phyloP scores from a whole-genome alignment of 2,329 filamentous ascomycete species.

The Didymella arachidicola region DNA sequence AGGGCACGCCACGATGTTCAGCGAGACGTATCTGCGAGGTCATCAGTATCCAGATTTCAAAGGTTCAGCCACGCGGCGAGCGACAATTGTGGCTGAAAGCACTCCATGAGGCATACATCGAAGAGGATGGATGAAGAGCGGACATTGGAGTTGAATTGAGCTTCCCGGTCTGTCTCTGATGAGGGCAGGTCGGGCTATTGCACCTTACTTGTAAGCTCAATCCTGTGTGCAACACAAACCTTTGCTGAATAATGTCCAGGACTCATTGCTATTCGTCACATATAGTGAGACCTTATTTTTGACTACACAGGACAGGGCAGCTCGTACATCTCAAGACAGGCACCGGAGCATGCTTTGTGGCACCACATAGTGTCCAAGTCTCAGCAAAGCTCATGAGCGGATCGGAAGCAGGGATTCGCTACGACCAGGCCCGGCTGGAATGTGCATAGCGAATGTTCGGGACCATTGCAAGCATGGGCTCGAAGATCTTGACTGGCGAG shows the following conservation, averaged over 20 bases:
- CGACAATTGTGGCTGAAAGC: neutral
- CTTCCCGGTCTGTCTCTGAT: constrained; percentile 25
- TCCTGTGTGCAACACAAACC: neutral
- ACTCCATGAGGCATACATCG: neutral
- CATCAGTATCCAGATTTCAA: neutral
- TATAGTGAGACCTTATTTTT: neutral
- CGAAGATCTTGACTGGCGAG: neutral
- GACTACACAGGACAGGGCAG: neutral
- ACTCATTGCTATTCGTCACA: neutral
- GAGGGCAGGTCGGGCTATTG: constrained; percentile 25
- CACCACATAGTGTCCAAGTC: neutral
- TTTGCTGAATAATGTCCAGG: constrained; percentile 3
- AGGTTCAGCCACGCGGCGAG: neutral
- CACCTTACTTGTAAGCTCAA: constrained; percentile 25
- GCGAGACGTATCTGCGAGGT: neutral
- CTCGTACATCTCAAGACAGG: neutral
- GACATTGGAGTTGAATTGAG: constrained; percentile 17
- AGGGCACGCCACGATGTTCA: neutral
- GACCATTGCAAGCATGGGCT: neutral
- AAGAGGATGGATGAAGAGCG: neutral
- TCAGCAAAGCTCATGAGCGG: neutral
- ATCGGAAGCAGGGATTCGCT: neutral
- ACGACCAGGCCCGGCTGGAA: neutral
- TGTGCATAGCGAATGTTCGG: neutral
- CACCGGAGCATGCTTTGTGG: neutral